Base-by-base conservation (phyloP, 495 filamentous ascomycete genomes). In the Xylaria bambusicola region DNA sequence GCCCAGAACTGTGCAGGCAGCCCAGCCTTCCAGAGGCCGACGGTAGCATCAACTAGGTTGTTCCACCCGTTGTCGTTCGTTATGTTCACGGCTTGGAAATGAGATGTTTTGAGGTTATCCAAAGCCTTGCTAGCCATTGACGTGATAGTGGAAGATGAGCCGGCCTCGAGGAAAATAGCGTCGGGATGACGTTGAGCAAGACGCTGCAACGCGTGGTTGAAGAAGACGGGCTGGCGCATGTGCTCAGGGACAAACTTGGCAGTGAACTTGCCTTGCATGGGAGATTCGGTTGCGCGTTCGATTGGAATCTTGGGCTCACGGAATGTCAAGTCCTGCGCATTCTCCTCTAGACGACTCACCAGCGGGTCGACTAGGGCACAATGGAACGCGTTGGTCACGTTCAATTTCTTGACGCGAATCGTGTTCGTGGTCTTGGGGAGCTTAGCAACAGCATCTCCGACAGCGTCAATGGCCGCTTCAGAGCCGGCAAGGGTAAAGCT, bases 301-400 rank as follows among this genome's bases (percentile, higher is more conserved):
- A 72, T 4, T 1, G 24, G 51, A 10, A 68, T 64, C 0, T 4
- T 24, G 15, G 66, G 44, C 3, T 56, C 21, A 2, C 63, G 18
- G 44, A 80, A 70, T 1, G 40, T 55, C 6, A 79, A 1, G 0
- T 52, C 63, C 12, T 69, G 15, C 0, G 62, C 75, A 2, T 74
- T 9, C 0, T 57, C 27, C 2, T 67, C 54, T 1, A 84, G 66
- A 0, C 51, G 52, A 10, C 62, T 41, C 15, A 74, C 58, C 6
- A 84, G 50, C 3, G 67, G 64, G 12, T 82, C 77, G 1, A 79
- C 71, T 0, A 84, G 60, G 1, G 56, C 57, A 0, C 75, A 84
- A 56, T 86, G 83, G 59, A 82, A 86, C 0, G 77, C 82, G 60
- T 85, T 76, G 0, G 78, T 79, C 5, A 79, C 77, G 20, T 75